These are phyloP conservation scores for Dactylellina sp. DNA, from an alignment of 2,329 filamentous ascomycete genomes.

Conservation along the genomic window DNA sequence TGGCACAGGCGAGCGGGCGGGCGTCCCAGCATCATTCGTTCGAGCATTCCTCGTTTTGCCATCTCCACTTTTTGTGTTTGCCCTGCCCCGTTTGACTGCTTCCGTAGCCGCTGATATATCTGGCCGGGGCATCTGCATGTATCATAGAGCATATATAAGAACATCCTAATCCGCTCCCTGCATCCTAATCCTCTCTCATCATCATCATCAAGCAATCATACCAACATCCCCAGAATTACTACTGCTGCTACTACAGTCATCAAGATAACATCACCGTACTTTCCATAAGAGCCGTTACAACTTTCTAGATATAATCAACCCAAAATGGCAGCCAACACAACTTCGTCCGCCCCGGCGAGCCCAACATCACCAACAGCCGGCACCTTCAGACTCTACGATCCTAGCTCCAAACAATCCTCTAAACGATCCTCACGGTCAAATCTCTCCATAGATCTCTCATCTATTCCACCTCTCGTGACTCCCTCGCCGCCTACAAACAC, in stretches of 20 bases:
- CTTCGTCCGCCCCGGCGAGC: constrained; percentile 38
- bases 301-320: not conserved
- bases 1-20: not conserved
- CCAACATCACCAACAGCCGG: constrained; percentile 45
- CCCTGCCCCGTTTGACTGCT: constrained; percentile 8
- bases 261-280: no score
- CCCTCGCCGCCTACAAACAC: constrained; percentile 85
- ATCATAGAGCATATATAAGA: not conserved
- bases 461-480: constrained; percentile 75
- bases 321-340: constrained; percentile 41
- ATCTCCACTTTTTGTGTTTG: constrained; percentile 10
- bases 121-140: no score
- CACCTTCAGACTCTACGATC: constrained; percentile 49
- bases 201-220: not conserved
- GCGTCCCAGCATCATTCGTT: not conserved
- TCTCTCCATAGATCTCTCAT: constrained; percentile 79
- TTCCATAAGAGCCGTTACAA: no score
- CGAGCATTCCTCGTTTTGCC: not conserved
- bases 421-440: constrained; percentile 59
- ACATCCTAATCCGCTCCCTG: constrained; percentile 12
- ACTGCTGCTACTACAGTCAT: not conserved
- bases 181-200: constrained; percentile 1
- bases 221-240: not conserved
- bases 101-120: constrained; percentile 43
- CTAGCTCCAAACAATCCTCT: constrained; percentile 30